phyloP scores from a whole-genome alignment of 306 rosid species.

The Abrus precatorius region DNA sequence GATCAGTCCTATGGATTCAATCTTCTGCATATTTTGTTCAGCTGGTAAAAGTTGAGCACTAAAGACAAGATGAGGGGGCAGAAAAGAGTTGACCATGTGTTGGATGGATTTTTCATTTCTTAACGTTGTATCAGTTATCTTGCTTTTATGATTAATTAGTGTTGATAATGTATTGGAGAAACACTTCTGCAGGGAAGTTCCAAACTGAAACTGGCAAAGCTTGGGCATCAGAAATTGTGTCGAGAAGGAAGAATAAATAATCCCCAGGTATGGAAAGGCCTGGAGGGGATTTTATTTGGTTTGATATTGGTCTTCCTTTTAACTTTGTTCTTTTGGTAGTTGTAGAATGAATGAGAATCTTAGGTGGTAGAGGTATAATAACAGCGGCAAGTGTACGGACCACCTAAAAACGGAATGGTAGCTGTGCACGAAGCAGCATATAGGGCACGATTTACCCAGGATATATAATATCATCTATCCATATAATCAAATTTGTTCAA shows the following conservation, averaged over 20 bases:
- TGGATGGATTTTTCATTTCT: conserved; percentile 7
- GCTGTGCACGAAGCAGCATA: conserved; percentile 32
- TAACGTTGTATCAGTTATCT: conserved; percentile 5
- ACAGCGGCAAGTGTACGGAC: conserved; percentile 12
- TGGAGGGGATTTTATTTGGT: background rate
- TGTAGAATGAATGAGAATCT: background rate
- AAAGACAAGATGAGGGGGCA: background rate
- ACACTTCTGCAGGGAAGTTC: conserved; percentile 74
- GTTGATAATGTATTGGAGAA: conserved; percentile 5
- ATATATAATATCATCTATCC: conserved; percentile 21
- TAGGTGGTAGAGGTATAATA: conserved; percentile 9
- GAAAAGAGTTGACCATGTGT: conserved; percentile 11
- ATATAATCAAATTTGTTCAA: background rate
- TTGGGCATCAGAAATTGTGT: conserved; percentile 86
- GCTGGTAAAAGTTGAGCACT: background rate
- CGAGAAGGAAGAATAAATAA: conserved; percentile 60
- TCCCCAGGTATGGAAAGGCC: background rate
- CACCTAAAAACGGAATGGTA: background rate
- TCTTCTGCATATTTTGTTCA: background rate
- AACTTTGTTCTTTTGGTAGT: background rate
- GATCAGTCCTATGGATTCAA: background rate
- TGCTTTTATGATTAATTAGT: background rate
- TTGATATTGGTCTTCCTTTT: background rate
- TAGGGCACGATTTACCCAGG: background rate
- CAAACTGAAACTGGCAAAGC: conserved; percentile 90